Conservation (phyloP, 2,329 filamentous ascomycete genomes). For the Mycosphaerella sp. region DNA sequence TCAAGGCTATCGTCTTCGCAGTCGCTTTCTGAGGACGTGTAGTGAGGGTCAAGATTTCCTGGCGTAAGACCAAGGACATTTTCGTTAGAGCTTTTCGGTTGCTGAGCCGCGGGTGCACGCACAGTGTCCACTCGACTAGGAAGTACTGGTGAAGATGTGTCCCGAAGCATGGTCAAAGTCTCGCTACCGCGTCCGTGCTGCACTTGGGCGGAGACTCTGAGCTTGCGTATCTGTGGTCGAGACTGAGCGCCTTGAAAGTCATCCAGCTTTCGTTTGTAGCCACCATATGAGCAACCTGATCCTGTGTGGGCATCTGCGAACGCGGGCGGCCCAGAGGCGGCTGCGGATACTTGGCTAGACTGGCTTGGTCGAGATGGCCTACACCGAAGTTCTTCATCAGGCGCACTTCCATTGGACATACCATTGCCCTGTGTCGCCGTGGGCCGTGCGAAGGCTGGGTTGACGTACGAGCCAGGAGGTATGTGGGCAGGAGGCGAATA, state of each 20-base stretch:
- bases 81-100: slow-evolving; percentile 49
- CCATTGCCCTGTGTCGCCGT: background rate
- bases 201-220: too few species aligned
- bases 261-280: slow-evolving; percentile 34
- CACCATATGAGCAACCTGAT: slow-evolving; percentile 12
- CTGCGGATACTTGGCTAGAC: background rate
- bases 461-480: slow-evolving; percentile 30
- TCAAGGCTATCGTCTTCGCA: slow-evolving; percentile 65
- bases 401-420: background rate
- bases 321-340: background rate
- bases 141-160: background rate
- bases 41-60: slow-evolving; percentile 11
- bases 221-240: background rate
- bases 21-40: slow-evolving; percentile 28
- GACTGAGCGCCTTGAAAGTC: background rate
- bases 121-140: background rate
- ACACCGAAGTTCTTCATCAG: background rate
- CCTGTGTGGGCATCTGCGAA: background rate
- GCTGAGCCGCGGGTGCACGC: slow-evolving; percentile 6
- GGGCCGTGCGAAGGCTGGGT: slow-evolving; percentile 24
- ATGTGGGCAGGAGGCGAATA: background rate
- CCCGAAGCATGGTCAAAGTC: background rate
- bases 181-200: background rate
- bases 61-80: slow-evolving; percentile 61
- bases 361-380: too few species aligned